Base-by-base conservation (phyloP, 352 stramenopile genomes). In the Phytopythium helicoides region DNA sequence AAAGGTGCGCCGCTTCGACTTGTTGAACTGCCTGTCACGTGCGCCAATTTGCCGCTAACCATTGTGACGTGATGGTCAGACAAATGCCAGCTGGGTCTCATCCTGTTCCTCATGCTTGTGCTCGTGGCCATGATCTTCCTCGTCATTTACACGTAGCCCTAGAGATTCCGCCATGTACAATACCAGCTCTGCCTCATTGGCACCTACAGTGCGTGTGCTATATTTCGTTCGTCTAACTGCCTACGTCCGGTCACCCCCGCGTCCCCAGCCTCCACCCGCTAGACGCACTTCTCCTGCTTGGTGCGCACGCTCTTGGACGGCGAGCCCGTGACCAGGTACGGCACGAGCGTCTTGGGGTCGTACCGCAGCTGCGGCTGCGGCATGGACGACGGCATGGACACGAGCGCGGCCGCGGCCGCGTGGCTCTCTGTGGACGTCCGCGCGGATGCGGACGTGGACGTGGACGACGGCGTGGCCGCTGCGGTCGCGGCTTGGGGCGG, bases 111-210 rank as follows among this genome's bases (percentile, higher is more conserved):
- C 36, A 66, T 75, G 40, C 67, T 73, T 11, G 73, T 90, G 38
- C 66, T 92, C 33, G 67, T 80, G 19, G 71, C 84, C 37, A 88
- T 92, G 74, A 54, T 89, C 54, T 89, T 92, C 54, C 66, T 92
- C 45, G 79, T 92, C 62, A 85, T 92, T 53, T 92, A 92, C 64
- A 90, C 81, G 64, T 92, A 80, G 66, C 39, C 14, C 39, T 25
- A 23, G 10, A 52, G 21, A 36, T 23, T 18, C 22, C 9, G 42
- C 22, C 25, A 33, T 33, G 28, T 33, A 33, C 28, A 5, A 33
- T 33, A 33, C 28, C 28, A 33, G 28, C 28, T 33, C 28, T n/a
- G n/a, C 28, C 5, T 33, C 28, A 33, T 9, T 33, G 9, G 5
- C 28, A 33, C 28, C 28, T 33, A 36, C 23, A 4, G 5, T 49